Evolutionary conservation across 2,329 filamentous ascomycete species (phyloP), one percentile per base, ranked within the genome.

Genomic region (Peltaster fructicola): DNA sequence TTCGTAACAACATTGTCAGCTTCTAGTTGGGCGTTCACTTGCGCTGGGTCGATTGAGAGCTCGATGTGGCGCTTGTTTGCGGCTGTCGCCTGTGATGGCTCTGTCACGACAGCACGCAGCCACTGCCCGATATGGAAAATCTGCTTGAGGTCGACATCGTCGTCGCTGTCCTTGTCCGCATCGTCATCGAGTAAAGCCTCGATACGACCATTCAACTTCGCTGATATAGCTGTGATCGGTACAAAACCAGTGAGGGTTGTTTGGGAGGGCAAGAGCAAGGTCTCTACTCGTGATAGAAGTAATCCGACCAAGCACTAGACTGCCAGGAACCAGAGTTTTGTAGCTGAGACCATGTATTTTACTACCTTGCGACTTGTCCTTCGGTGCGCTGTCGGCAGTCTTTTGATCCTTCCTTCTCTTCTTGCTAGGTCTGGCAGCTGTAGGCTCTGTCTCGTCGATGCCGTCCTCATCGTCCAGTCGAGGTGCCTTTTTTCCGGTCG

Each of bases 201-300:
- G 18, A 98, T 66, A 35, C 71, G 73, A 34, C 73, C 57, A 15
- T 77, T 90, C 34, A 95, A 58, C 36, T 68, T 59, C 31, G 79
- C 69, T 3, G 88, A 98, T 24, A 98, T 67, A n/a, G 80, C 69
- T n/a, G 84, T 90, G 37, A 95, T 71, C 11, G 88, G 74, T 5
- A 91, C 74, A 49, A 82, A 88, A 23, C 88, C 90, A 23, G 69
- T 73, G 15, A 98, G 66, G n/a, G 48, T 91, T 95, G 54, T 98
- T 98, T 9, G 88, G 84, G 7, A 98, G 61, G 11, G 82, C 71
- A 26, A 98, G 58, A 22, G 74, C 69, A 38, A 98, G 57, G 44
- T 90, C 74, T 41, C 82, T 66, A 27, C 68, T 57, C 35, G 76
- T 84, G 48, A 98, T 81, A 32, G 75, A 70, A 19, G 70, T 73